phyloP scores from a whole-genome alignment of 805 yeast genomes.

The Metschnikowia shivogae region DNA sequence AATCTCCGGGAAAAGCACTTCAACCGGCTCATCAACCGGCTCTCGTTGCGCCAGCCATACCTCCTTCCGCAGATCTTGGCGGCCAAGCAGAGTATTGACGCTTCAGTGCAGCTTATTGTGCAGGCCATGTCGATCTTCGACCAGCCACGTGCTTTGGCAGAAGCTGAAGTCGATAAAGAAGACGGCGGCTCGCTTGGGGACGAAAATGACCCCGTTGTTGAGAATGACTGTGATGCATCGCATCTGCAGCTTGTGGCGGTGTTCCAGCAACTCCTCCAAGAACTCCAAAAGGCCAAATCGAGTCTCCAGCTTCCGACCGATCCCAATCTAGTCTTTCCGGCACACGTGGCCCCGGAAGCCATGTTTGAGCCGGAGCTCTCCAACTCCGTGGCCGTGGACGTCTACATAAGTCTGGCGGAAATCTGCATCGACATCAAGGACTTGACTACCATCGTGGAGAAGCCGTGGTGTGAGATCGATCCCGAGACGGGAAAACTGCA shows the following conservation, averaged over 20 bases:
- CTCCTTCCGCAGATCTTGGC: slow-evolving; percentile 44
- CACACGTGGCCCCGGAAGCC: slow-evolving; percentile 36
- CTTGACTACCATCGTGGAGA: slow-evolving; percentile 44
- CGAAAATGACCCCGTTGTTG: background rate
- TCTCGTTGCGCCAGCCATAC: slow-evolving; percentile 29
- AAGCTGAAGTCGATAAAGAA: too few species aligned
- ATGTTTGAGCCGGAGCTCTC: slow-evolving; percentile 48
- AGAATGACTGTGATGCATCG: background rate
- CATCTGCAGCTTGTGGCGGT: slow-evolving; percentile 21
- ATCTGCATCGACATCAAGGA: slow-evolving; percentile 56
- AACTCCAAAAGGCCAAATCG: slow-evolving; percentile 23
- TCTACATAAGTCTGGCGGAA: slow-evolving; percentile 59
- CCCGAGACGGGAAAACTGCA: slow-evolving; percentile 43
- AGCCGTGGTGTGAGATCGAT: slow-evolving; percentile 62
- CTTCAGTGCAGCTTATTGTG: slow-evolving; percentile 25
- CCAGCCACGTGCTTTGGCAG: background rate
- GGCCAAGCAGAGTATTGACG: slow-evolving; percentile 41
- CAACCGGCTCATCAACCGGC: slow-evolving; percentile 28
- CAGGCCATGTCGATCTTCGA: slow-evolving; percentile 20
- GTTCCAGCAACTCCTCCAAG: slow-evolving; percentile 25
- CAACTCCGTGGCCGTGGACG: slow-evolving; percentile 48
- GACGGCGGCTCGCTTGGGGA: background rate
- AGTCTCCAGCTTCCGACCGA: slow-evolving; percentile 47
- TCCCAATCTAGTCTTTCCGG: slow-evolving; percentile 55
- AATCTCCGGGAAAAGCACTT: slow-evolving; percentile 40